Conservation (phyloP, 192 early-diverging fungal genomes). For the Oehlia diaphana region DNA sequence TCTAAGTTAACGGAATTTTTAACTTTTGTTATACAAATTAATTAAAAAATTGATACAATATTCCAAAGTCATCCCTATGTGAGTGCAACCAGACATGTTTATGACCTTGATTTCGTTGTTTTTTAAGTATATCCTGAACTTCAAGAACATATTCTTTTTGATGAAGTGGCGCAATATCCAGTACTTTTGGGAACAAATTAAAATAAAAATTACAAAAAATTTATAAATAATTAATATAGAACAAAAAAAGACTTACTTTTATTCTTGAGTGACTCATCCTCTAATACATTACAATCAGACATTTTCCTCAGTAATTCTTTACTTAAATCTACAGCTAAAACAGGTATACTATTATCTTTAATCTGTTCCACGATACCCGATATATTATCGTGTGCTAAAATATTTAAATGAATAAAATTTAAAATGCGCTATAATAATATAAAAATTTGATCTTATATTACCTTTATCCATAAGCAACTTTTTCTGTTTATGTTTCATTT, state of each 20-base stretch:
- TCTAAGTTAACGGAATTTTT: too few relatives aligned
- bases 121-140: slow-evolving; percentile 33
- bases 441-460: slow-evolving; percentile 31
- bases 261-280: slow-evolving; percentile 65
- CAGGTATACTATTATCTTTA: slow-evolving; percentile 49
- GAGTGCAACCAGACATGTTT: slow-evolving; percentile 74
- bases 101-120: slow-evolving; percentile 37
- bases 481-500: slow-evolving; percentile 60
- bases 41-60: slow-evolving; percentile 54
- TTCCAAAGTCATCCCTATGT: slow-evolving; percentile 61
- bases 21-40: neutral
- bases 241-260: slow-evolving; percentile 42
- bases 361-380: slow-evolving; percentile 56
- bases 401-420: neutral
- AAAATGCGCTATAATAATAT: slow-evolving; percentile 31
- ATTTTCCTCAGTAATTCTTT: slow-evolving; percentile 57
- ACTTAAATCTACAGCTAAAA: slow-evolving; percentile 65
- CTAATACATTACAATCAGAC: slow-evolving; percentile 57
- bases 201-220: slow-evolving; percentile 32
- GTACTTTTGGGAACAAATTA: neutral
- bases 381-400: slow-evolving; percentile 56
- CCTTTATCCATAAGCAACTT: slow-evolving; percentile 58
- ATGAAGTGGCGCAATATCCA: slow-evolving; percentile 7
- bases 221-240: slow-evolving; percentile 41
- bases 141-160: slow-evolving; percentile 33